phyloP scores from a whole-genome alignment of 2,329 filamentous ascomycete genomes.

The Ophiostoma perfectum region DNA sequence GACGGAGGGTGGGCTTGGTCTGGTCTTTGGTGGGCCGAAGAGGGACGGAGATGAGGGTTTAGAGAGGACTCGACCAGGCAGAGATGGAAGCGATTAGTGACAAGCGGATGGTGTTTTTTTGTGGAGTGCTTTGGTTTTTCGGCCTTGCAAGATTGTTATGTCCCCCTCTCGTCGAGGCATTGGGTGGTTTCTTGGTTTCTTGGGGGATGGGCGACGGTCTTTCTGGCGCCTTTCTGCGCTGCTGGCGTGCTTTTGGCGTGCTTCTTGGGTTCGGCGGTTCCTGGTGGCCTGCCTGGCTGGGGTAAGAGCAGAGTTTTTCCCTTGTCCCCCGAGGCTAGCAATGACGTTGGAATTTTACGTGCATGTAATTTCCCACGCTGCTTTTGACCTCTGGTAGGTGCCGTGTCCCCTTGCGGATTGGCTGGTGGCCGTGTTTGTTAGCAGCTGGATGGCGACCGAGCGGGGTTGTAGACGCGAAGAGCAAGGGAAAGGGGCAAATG shows the following conservation, averaged over 20 bases:
- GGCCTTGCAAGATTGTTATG: slow-evolving; percentile 17
- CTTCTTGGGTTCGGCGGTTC: slow-evolving; percentile 16
- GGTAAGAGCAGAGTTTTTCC: slow-evolving; percentile 22
- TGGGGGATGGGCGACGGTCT: neutral
- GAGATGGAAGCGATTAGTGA: neutral
- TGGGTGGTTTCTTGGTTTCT: neutral
- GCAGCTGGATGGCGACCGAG: slow-evolving; percentile 23
- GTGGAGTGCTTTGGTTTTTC: slow-evolving; percentile 21
- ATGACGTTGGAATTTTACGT: slow-evolving; percentile 25
- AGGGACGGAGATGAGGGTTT: slow-evolving; percentile 22
- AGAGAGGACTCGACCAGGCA: slow-evolving; percentile 1
- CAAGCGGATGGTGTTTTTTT: slow-evolving; percentile 15
- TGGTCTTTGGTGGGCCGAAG: slow-evolving; percentile 20
- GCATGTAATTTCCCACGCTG: neutral
- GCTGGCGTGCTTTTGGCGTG: neutral
- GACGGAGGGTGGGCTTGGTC: slow-evolving; percentile 20
- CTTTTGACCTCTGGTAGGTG: neutral
- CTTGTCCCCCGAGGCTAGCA: slow-evolving; percentile 22
- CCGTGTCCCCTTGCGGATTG: slow-evolving; percentile 5
- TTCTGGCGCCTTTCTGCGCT: neutral
- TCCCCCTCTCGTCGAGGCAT: slow-evolving; percentile 9
- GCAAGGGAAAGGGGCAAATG: neutral
- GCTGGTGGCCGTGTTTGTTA: slow-evolving; percentile 19
- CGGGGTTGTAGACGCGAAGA: slow-evolving; percentile 21
- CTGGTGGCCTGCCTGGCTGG: slow-evolving; percentile 15